Evolutionary conservation across 1,284 basidiomycete genomes (phyloP).

Genomic region (Malassezia pachydermatis): DNA sequence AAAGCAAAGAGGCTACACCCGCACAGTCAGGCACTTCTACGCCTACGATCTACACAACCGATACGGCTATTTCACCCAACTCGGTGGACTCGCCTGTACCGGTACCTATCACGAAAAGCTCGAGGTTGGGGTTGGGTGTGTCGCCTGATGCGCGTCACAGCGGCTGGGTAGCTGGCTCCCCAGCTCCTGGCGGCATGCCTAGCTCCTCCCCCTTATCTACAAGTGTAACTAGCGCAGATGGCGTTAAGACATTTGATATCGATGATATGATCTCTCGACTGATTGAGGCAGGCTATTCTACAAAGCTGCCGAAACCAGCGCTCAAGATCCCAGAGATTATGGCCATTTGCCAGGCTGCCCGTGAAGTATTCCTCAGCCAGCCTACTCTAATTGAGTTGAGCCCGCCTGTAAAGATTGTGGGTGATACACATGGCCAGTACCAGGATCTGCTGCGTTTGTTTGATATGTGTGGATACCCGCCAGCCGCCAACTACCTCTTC

Average conservation of each 20-base stretch:
- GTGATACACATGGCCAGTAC: slow-evolving; percentile 97
- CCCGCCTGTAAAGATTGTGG: slow-evolving; percentile 97
- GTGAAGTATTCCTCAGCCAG: slow-evolving; percentile 91
- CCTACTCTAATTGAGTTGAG: slow-evolving; percentile 95
- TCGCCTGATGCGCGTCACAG: slow-evolving; percentile 5
- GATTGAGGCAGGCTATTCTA: slow-evolving; percentile 91
- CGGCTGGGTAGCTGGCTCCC: slow-evolving; percentile 6
- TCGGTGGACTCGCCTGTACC: background rate
- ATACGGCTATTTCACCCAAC: too few relatives aligned
- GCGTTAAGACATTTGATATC: slow-evolving; percentile 62
- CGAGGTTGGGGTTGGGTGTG: too few relatives aligned
- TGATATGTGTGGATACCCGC: slow-evolving; percentile 99
- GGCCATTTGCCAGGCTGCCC: slow-evolving; percentile 86
- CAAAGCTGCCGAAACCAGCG: slow-evolving; percentile 92
- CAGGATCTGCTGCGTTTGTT: slow-evolving; percentile 95
- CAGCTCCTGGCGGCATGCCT: slow-evolving; percentile 6
- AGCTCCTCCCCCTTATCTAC: slow-evolving; percentile 19
- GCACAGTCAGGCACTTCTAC: too few relatives aligned
- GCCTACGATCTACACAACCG: too few relatives aligned
- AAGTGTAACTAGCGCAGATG: slow-evolving; percentile 19
- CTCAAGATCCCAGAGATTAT: slow-evolving; percentile 95
- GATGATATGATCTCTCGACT: slow-evolving; percentile 97
- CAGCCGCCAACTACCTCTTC: slow-evolving; percentile 94
- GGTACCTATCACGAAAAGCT: background rate
- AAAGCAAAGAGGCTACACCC: background rate